These are phyloP conservation scores for Ogataea ganodermae DNA, from an alignment of 805 yeast species.

Conservation along the genomic window DNA sequence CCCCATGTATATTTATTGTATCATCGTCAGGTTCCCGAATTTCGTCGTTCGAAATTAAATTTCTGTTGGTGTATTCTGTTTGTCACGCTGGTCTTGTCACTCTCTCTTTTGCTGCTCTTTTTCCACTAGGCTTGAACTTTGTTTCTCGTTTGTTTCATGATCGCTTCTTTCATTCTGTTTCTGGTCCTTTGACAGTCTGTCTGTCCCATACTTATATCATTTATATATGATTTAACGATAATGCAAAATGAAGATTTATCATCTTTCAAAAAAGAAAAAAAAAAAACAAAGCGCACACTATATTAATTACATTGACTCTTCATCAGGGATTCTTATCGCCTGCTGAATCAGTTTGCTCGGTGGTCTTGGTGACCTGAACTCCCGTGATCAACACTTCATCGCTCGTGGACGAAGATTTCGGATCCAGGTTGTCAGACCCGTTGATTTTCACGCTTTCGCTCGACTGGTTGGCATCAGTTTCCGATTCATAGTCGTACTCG, in stretches of 20 bases:
- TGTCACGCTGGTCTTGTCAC: background rate
- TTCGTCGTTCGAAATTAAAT: background rate
- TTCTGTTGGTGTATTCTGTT: background rate
- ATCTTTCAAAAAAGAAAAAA: background rate
- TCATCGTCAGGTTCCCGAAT: background rate
- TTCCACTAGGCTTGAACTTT: constrained; percentile 2
- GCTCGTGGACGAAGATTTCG: background rate
- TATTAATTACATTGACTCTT: background rate
- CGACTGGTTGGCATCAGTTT: constrained; percentile 3
- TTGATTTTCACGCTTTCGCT: background rate
- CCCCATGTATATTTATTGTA: constrained; percentile 8
- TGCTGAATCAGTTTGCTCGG: background rate
- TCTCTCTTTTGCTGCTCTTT: constrained; percentile 5
- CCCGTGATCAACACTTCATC: constrained; percentile 4
- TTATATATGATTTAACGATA: constrained; percentile 10
- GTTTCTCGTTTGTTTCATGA: constrained; percentile 6
- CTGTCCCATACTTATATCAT: background rate
- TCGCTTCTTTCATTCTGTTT: constrained; percentile 8
- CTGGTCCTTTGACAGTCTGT: background rate
- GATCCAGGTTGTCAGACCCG: background rate
- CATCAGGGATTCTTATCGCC: too few species aligned
- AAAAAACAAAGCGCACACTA: background rate
- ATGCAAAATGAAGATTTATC: constrained; percentile 10
- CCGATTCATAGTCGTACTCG: constrained; percentile 18
- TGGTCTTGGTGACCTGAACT: background rate